These are phyloP conservation scores for Epicoccum sorghinum DNA, from an alignment of 2,329 filamentous ascomycete species.

Conservation along the genomic window DNA sequence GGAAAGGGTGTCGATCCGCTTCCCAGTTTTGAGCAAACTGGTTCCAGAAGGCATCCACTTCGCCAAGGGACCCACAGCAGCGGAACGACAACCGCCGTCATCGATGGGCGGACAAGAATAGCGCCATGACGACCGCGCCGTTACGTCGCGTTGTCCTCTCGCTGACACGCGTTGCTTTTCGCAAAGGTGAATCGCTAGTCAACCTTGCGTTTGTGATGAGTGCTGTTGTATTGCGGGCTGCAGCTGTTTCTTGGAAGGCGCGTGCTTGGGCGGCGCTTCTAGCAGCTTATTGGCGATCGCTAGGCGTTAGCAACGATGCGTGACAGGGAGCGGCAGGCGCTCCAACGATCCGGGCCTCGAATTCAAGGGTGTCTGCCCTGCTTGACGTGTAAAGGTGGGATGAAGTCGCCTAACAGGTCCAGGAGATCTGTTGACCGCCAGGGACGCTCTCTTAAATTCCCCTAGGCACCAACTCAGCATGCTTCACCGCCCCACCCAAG, in stretches of 20 bases:
- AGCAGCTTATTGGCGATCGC: constrained; percentile 35
- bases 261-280: constrained; percentile 18
- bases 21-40: constrained; percentile 8
- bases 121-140: constrained; percentile 16
- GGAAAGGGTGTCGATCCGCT: not conserved
- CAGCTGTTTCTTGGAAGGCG: constrained; percentile 24
- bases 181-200: constrained; percentile 2
- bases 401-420: constrained; percentile 26
- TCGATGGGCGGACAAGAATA: constrained; percentile 20
- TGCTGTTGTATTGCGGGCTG: constrained; percentile 19
- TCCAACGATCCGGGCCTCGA: constrained; percentile 24
- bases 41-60: not conserved
- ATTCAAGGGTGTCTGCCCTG: constrained; percentile 37
- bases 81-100: constrained; percentile 7
- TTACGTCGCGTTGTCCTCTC: constrained; percentile 13
- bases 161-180: constrained; percentile 14
- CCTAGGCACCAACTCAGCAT: constrained; percentile 29
- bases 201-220: constrained; percentile 10
- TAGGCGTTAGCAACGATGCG: constrained; percentile 23
- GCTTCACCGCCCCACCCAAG: constrained; percentile 22
- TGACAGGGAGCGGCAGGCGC: constrained; percentile 30
- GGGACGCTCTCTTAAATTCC: constrained; percentile 24
- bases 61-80: constrained; percentile 10
- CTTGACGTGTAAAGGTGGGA: constrained; percentile 29
- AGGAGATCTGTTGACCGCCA: constrained; percentile 32